Evolutionary conservation across 805 yeast species (phyloP), one percentile per base, ranked within the genome.

Genomic region (Dipodascopsis uninucleata): DNA sequence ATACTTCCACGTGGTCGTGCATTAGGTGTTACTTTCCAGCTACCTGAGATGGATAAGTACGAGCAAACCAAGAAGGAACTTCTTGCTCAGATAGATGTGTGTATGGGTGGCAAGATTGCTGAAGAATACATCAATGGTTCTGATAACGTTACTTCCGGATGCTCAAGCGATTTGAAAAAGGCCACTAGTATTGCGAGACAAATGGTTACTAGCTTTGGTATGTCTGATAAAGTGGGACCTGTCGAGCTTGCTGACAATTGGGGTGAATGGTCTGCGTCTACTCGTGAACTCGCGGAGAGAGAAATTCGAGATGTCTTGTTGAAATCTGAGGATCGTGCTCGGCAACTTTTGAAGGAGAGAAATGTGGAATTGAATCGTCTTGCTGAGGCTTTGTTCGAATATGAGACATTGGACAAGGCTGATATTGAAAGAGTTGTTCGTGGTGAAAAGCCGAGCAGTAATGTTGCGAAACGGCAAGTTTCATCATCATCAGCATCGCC

Each of bases 81-180:
- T 64, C 73, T 82, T 53, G 96, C 97, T 0, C 74, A 95, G 53
- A 68, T 93, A 55, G 98, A 93, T 65, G 98, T 93, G 39, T 88
- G 96, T 64, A 93, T 93, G 98, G 99, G 98, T 49, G 99, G 99
- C 53, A 89, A 89, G 65, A 81, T 88, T 47, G 98, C 98, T 24
- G 99, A 93, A 71, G 97, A 90, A 63, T 71, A 86, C 73, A 75
- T 85, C 39, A 85, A 86, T 61, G 98, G 98, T 1, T 76, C 81
- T 36, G 96, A 86, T 44, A 85, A 89, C 62, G 95, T 93, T 9
- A 90, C 97, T 2, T 79, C 90, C 58, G 98, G 98, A 5, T 93
- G 97, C 69, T 83, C 95, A 1, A 81, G 93, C 7, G 99, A 93
- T 66, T 76, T 93, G 59, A 76, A 82, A 49, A 79, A 76, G 57